These are phyloP conservation scores for Striga hermonthica DNA, from an alignment of 305 asterid species.

Conservation along the genomic window DNA sequence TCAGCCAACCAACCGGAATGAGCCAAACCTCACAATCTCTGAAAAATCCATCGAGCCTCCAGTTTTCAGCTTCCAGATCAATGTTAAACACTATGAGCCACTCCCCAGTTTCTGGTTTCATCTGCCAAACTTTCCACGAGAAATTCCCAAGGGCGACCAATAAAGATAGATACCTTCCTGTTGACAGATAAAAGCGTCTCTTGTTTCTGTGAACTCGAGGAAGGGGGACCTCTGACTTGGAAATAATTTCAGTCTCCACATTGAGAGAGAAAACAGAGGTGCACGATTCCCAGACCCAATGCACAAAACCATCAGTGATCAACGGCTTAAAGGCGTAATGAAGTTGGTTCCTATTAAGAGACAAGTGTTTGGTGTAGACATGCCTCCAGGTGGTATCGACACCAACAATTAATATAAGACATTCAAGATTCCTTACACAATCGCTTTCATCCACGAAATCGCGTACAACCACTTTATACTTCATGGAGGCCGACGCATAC, in stretches of 20 bases:
- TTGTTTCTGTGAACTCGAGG: not conserved
- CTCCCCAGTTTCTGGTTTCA: not conserved
- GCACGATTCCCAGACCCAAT: not conserved
- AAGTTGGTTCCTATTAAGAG: not conserved
- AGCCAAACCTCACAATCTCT: too few species aligned
- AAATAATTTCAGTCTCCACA: not conserved
- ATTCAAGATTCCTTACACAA: too few species aligned
- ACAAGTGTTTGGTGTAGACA: not conserved
- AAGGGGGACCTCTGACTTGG: not conserved
- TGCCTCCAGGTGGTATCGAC: not conserved
- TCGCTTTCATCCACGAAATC: not conserved
- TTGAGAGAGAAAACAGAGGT: not conserved
- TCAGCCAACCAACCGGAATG: not conserved
- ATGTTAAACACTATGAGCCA: not conserved
- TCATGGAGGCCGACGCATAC: not conserved
- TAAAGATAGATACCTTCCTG: not conserved
- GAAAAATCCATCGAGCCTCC: not conserved
- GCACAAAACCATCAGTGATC: not conserved
- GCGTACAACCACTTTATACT: not conserved
- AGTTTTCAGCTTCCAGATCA: not conserved
- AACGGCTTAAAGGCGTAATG: not conserved
- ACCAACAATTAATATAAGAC: not conserved
- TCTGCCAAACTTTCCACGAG: not conserved
- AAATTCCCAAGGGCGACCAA: not conserved
- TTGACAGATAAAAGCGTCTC: not conserved